phyloP scores from a whole-genome alignment of 2,329 filamentous ascomycete genomes.

The Paracoccidioides brasiliensis region DNA sequence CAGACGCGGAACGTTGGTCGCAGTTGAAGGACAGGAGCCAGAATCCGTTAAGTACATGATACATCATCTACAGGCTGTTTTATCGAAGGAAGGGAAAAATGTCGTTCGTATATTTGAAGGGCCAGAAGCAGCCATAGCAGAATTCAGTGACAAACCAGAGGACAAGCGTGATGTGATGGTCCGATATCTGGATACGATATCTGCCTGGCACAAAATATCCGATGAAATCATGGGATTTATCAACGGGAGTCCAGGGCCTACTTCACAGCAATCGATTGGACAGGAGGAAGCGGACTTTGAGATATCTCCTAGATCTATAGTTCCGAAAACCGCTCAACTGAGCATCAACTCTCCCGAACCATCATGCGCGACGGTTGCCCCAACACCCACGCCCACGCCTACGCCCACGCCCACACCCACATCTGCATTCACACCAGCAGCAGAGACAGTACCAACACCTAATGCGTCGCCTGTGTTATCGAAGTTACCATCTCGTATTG shows the following conservation, averaged over 20 bases:
- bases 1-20: slow-evolving; percentile 64
- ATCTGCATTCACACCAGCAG: slow-evolving; percentile 7
- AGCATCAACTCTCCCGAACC: slow-evolving; percentile 20
- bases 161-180: slow-evolving; percentile 35
- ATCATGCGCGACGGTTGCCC: slow-evolving; percentile 16
- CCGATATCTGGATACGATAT: slow-evolving; percentile 55
- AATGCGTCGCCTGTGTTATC: slow-evolving; percentile 1
- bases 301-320: slow-evolving; percentile 22
- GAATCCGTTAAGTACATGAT: slow-evolving; percentile 54
- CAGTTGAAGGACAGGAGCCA: slow-evolving; percentile 61
- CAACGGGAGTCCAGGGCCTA: slow-evolving; percentile 19
- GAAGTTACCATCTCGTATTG: slow-evolving; percentile 45
- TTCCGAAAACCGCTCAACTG: slow-evolving; percentile 19
- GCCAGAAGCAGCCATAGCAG: slow-evolving; percentile 18
- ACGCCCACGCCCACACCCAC: slow-evolving; percentile 3
- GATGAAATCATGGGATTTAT: slow-evolving; percentile 53
- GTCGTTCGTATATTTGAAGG: slow-evolving; percentile 39
- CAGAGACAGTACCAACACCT: slow-evolving; percentile 5
- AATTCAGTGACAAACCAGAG: slow-evolving; percentile 12
- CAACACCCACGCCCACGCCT: slow-evolving; percentile 4
- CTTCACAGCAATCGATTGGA: neutral
- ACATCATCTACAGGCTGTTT: slow-evolving; percentile 44
- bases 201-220: slow-evolving; percentile 63
- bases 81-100: slow-evolving; percentile 41
- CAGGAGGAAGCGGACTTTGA: slow-evolving; percentile 14